A percentile compares a stretch with the other conserved stretches of the same genome.
phyloP scores from a whole-genome alignment of 2,329 filamentous ascomycete genomes.

The Raffaelea ambrosiae region DNA sequence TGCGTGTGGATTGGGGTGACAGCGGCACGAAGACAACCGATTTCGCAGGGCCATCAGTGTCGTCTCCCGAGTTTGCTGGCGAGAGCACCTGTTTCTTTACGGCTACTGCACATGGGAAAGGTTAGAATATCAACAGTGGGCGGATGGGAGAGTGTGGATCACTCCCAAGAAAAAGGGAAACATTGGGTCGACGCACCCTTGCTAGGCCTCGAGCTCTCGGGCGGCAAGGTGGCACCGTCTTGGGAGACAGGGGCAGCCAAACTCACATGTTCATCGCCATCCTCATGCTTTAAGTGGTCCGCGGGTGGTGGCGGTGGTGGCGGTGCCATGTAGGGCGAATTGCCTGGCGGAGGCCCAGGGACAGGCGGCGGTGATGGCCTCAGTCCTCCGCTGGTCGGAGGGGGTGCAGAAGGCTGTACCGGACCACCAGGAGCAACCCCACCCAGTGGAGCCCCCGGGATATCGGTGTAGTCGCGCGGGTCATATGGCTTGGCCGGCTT shows the following conservation, averaged over 20 bases:
- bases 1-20: conserved; percentile 39
- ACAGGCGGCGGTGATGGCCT: too few relatives aligned
- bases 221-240: not conserved
- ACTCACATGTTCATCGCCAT: conserved; percentile 15
- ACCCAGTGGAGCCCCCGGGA: not conserved
- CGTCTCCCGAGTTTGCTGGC: conserved; percentile 4
- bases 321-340: conserved; percentile 7
- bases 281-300: not conserved
- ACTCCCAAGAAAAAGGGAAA: too few relatives aligned
- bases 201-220: conserved; percentile 2
- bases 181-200: conserved; percentile 10
- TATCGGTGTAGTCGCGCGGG: conserved; percentile 32
- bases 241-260: conserved; percentile 5
- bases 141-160: too few relatives aligned
- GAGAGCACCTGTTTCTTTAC: conserved; percentile 3
- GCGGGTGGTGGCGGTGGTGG: conserved; percentile 11
- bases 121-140: too few relatives aligned
- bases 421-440: not conserved
- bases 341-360: conserved; percentile 12
- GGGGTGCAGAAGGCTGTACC: conserved; percentile 28
- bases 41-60: conserved; percentile 20
- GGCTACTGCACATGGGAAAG: too few relatives aligned
- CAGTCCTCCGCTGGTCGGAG: too few relatives aligned
- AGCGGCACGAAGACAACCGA: conserved; percentile 39
- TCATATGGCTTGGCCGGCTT: conserved; percentile 30